Base-by-base conservation (phyloP, 208 protist genomes). In the Wallacemonas sp. region DNA sequence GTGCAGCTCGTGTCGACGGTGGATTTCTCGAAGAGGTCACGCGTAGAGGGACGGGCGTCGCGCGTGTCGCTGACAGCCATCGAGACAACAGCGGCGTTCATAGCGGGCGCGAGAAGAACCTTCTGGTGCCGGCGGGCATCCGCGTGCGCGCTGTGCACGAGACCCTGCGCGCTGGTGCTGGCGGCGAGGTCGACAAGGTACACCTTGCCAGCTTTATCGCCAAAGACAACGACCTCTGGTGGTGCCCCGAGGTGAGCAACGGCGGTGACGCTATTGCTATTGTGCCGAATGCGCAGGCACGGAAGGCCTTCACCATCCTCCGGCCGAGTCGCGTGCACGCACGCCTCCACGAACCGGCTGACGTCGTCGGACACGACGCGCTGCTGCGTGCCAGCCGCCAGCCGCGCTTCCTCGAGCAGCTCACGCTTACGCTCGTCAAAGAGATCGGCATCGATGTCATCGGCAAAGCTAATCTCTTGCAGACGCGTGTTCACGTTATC, bases 121-220 rank as follows among this genome's bases (percentile, higher is more conserved):
- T 91, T 91, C 36, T 71, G 36, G 5, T 50, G 34, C 17, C 61
- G 68, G 15, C 46, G 58, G n/a, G 8, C 67, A 21, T 48, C 70
- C 1, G 57, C 36, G 8, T 52, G 53, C 10, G 44, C 48, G 50
- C 64, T 66, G 24, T 64, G 34, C 19, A 71, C 36, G n/a, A 58
- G 46, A 3, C 29, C 33, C 32, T 38, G 33, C 17, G 67, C 36
- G 12, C 44, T 60, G 10, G 42, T 59, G 34, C 27, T 44, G 36
- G 41, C n/a, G 24, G 32, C 5, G 42, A 89, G 34, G 59, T 88
- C 76, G 1, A 68, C 77, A 3, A 88, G 21, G 63, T 90, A 95
- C 17, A 94, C 87, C 22, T 84, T 78, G 0, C 91, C 91, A 1
- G 89, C 79, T 68, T 97, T 97, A 59, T 97, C 91, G 29, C 91